Evolutionary conservation across 345 rosid genomes (phyloP), one percentile per base, ranked within the genome.

Genomic region (Aurinia saxatilis): DNA sequence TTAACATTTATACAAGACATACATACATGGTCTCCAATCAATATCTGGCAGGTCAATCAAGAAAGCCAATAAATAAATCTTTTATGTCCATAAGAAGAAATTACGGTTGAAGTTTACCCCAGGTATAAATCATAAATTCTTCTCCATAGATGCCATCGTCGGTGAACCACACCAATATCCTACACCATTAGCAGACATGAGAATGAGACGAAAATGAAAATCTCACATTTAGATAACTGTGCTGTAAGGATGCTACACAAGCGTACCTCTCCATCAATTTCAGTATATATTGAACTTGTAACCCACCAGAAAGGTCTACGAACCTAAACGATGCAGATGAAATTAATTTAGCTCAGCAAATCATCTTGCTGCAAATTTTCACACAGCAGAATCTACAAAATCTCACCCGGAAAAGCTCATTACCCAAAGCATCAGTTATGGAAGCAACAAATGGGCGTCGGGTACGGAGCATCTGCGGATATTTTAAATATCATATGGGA

Each of bases 291-390:
- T 66, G 99, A 89, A 74, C 99, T 93, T 48, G 81, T 90, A 71
- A 93, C 68, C 97, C 95, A 93, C 96, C 96, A 93, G 66, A 85
- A 87, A 54, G 97, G 99, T 70, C 99, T 79, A 41, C 90, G 88
- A 67, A 93, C 99, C 98, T 89, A 78, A 44, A 74, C 46, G 49
- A 42, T 46, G 60, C 50, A 66, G 62, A 52, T 7, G 44, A 63
- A n/a, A 72, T 36, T 8, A 56, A 56, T 65, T 65, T 30, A 68
- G 49, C 77, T 69, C 36, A 70, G 60, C 13, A 52, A 36, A 46
- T 60, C 23, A 55, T 23, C 31, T 34, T 51, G 13, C 17, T 6
- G 48, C n/a, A 66, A 36, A 51, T 38, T 33, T 60, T 49, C 10
- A 15, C 31, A 53, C 37, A 58, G 40, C 27, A 70, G 57, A 46